Conservation (phyloP, 352 stramenopile genomes). For the Pythium coloratum region DNA sequence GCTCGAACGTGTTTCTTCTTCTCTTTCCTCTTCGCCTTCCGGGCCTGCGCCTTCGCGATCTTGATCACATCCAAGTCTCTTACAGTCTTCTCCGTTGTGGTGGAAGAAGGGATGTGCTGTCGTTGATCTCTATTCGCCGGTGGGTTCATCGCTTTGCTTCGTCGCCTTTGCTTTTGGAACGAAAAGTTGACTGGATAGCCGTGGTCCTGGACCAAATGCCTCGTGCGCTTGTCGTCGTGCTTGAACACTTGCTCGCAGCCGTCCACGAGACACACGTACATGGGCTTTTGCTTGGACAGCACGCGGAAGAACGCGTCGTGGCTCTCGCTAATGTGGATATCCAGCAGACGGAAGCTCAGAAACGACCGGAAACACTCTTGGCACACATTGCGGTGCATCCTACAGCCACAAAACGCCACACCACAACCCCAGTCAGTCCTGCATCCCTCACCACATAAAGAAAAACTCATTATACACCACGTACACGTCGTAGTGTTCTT, state of each 20-base stretch:
- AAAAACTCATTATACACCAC: background rate
- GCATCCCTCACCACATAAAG: too few relatives aligned
- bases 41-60: constrained; percentile 22
- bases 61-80: constrained; percentile 23
- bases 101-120: background rate
- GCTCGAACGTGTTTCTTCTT: constrained; percentile 16
- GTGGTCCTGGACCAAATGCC: constrained; percentile 41
- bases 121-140: background rate
- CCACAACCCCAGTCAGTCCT: background rate
- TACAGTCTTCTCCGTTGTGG: background rate
- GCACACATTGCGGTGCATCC: constrained; percentile 47
- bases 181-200: constrained; percentile 44
- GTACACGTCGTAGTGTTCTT: constrained; percentile 71
- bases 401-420: constrained; percentile 1
- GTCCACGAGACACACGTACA: constrained; percentile 59
- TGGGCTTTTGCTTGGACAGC: constrained; percentile 56
- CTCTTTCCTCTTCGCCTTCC: constrained; percentile 18
- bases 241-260: constrained; percentile 45
- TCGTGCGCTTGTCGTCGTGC: constrained; percentile 51
- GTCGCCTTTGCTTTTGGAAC: constrained; percentile 27
- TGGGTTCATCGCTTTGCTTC: background rate
- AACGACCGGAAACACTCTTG: constrained; percentile 52
- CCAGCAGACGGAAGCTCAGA: constrained; percentile 46
- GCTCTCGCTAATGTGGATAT: constrained; percentile 63
- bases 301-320: constrained; percentile 69